Percentiles rank a stretch among this genome's conserved stretches.
These are phyloP conservation scores for Scalesia atractyloides DNA, from an alignment of 129 eudicot genomes.

Conservation along the genomic window DNA sequence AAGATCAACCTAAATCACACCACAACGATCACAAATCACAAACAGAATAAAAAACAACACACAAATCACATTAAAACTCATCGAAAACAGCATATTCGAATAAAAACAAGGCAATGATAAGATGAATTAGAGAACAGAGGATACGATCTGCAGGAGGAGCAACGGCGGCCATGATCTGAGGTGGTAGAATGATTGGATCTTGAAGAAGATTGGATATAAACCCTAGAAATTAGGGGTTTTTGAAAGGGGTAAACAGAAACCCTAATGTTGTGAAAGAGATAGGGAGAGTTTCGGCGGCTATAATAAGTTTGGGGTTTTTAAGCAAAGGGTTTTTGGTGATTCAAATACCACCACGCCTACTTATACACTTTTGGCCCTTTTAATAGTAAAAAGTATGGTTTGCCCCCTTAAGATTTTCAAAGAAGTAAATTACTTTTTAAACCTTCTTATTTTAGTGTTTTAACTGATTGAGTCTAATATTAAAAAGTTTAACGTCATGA, in stretches of 20 bases:
- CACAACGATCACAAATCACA: not conserved
- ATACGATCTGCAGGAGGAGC: constrained; percentile 76
- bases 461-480: too few species aligned
- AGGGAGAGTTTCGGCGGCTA: constrained; percentile 35
- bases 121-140: constrained; percentile 27
- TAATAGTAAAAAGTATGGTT: not conserved
- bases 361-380: not conserved
- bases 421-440: too few species aligned
- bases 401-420: not conserved
- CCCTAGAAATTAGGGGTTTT: constrained; percentile 25
- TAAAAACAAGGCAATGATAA: not conserved
- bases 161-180: constrained; percentile 59
- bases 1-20: constrained; percentile 5
- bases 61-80: not conserved
- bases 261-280: constrained; percentile 12
- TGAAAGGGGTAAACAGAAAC: constrained; percentile 26
- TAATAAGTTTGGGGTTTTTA: constrained; percentile 48
- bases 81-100: not conserved
- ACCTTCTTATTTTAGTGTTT: too few species aligned
- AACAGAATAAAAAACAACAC: not conserved
- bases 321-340: constrained; percentile 42
- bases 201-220: constrained; percentile 22
- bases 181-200: constrained; percentile 29
- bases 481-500: too few species aligned
- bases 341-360: constrained; percentile 53